These are phyloP conservation scores for Fonsecaea pedrosoi DNA, from an alignment of 2,329 filamentous ascomycete genomes.

Conservation along the genomic window DNA sequence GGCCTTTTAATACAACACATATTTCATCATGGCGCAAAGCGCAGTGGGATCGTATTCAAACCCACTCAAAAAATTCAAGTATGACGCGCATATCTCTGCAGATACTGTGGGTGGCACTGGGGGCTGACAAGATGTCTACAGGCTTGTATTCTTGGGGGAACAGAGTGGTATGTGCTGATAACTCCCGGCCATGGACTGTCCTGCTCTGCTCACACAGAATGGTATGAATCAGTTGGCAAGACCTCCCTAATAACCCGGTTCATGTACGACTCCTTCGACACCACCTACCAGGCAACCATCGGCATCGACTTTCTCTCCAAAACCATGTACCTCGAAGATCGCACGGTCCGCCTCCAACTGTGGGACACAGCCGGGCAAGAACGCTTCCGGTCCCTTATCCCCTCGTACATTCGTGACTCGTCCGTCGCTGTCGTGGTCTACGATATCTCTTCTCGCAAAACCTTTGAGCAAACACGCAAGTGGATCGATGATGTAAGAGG, in stretches of 20 bases:
- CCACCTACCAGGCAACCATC: slow-evolving; percentile 99
- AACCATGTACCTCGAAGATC: slow-evolving; percentile 99
- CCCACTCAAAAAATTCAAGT: slow-evolving; percentile 99
- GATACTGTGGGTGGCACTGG: neutral
- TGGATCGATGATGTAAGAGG: slow-evolving; percentile 99
- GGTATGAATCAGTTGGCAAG: slow-evolving; percentile 77
- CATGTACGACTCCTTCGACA: slow-evolving; percentile 99
- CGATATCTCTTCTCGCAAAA: slow-evolving; percentile 96
- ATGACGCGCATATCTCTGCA: slow-evolving; percentile 41
- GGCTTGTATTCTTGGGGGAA: slow-evolving; percentile 95
- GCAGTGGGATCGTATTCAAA: slow-evolving; percentile 90
- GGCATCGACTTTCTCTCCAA: slow-evolving; percentile 99
- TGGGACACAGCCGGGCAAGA: slow-evolving; percentile 99
- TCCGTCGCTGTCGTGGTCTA: slow-evolving; percentile 98
- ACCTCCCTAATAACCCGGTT: slow-evolving; percentile 98
- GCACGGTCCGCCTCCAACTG: slow-evolving; percentile 93
- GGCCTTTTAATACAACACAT: slow-evolving; percentile 32
- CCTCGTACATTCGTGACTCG: slow-evolving; percentile 97
- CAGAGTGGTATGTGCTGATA: slow-evolving; percentile 79
- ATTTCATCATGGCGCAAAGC: slow-evolving; percentile 76
- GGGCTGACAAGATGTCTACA: slow-evolving; percentile 52
- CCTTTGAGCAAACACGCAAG: slow-evolving; percentile 98
- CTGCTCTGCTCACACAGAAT: slow-evolving; percentile 25
- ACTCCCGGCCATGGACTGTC: slow-evolving; percentile 11
- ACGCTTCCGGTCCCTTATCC: slow-evolving; percentile 94